Conservation (phyloP, 2,329 filamentous ascomycete species). For the Rhytidhysteron rufulum region DNA sequence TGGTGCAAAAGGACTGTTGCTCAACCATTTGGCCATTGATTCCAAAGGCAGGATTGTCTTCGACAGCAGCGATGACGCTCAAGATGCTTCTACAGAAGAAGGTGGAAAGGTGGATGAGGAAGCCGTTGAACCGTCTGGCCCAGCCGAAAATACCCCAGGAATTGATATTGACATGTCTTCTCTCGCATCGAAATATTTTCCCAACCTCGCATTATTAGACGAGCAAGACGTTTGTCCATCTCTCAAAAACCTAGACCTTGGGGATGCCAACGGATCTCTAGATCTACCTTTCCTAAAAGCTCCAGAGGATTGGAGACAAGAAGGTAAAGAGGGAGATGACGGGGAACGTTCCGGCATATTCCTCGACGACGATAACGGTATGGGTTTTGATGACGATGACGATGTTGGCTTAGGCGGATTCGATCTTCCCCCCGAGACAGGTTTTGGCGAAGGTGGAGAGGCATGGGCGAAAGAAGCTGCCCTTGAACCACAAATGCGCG, state of each 20-base stretch:
- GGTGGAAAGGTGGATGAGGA: constrained; percentile 40
- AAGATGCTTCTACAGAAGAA: constrained; percentile 49
- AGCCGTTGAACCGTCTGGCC: constrained; percentile 40
- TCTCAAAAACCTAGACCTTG: constrained; percentile 87
- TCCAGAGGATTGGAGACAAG: constrained; percentile 76
- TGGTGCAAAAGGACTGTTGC: constrained; percentile 86
- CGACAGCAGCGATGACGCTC: constrained; percentile 88
- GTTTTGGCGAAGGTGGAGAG: constrained; percentile 94
- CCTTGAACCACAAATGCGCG: constrained; percentile 77
- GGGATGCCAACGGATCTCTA: constrained; percentile 76
- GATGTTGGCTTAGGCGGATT: constrained; percentile 61
- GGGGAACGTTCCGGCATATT: constrained; percentile 74
- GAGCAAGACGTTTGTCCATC: constrained; percentile 92
- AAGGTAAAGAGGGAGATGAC: constrained; percentile 60
- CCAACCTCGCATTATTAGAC: constrained; percentile 71
- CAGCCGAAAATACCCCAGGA: constrained; percentile 31
- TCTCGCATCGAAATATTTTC: constrained; percentile 79
- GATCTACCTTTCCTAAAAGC: constrained; percentile 92
- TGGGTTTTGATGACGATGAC: constrained; percentile 80
- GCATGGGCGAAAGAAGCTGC: constrained; percentile 91
- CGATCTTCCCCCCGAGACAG: constrained; percentile 61
- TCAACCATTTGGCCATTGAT: constrained; percentile 97
- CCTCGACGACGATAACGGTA: constrained; percentile 80
- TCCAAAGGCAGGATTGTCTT: constrained; percentile 90
- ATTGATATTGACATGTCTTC: constrained; percentile 64